Evolutionary conservation across 2,329 filamentous ascomycete genomes (phyloP).

Genomic region (Fusarium abutilonis): DNA sequence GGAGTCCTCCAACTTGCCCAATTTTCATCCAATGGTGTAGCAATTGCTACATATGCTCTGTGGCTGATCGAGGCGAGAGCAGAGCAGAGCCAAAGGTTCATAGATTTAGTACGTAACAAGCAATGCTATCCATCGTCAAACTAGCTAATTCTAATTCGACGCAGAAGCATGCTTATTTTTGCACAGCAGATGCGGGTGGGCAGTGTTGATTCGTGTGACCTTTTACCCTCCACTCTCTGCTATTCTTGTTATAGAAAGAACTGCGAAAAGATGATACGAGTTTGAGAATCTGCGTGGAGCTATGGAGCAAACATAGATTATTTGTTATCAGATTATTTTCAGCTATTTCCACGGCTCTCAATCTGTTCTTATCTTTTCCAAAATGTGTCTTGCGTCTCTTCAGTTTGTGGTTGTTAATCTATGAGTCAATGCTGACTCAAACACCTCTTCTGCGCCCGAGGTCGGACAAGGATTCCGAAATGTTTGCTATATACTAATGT

Average conservation of each 20-base stretch:
- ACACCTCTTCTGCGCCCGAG: too few species aligned
- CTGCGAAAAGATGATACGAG: slow-evolving; percentile 9
- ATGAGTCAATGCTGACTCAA: slow-evolving; percentile 2
- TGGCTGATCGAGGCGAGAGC: too few species aligned
- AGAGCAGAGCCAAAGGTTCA: too few species aligned
- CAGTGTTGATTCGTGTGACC: neutral
- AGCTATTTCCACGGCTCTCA: neutral
- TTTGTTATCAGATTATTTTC: neutral
- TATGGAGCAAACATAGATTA: neutral
- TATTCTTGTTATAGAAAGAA: slow-evolving; percentile 2
- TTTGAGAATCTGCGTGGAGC: slow-evolving; percentile 1
- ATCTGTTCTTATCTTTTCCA: neutral
- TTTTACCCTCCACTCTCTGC: neutral
- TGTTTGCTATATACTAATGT: too few species aligned
- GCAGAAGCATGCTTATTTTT: neutral
- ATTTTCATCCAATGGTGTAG: too few species aligned
- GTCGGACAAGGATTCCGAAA: too few species aligned
- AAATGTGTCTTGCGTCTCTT: neutral
- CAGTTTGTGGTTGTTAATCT: neutral
- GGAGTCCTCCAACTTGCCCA: too few species aligned
- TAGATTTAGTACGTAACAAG: neutral
- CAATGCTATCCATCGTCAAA: neutral
- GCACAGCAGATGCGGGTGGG: neutral
- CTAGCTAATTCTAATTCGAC: too few species aligned
- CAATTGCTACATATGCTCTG: too few species aligned